A percentile compares a stretch with the other conserved stretches of the same genome.
phyloP scores from a whole-genome alignment of 2,329 filamentous ascomycete species.

The Fusarium xyrophilum region DNA sequence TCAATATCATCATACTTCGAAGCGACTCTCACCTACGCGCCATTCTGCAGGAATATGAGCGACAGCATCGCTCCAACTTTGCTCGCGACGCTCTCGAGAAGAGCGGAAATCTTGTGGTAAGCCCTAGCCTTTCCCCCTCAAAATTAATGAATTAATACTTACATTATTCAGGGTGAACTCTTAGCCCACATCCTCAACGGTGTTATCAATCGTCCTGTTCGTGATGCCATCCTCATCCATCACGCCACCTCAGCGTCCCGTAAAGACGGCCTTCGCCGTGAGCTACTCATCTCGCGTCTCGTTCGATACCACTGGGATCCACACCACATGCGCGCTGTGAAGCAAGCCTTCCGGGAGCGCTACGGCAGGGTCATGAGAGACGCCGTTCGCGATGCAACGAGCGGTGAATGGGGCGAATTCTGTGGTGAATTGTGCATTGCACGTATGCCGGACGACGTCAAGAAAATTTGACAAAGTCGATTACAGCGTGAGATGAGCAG shows the following conservation, averaged over 20 bases:
- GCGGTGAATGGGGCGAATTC: conserved; percentile 78
- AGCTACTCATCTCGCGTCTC: conserved; percentile 85
- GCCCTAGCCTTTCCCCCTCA: conserved; percentile 48
- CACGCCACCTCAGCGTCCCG: conserved; percentile 82
- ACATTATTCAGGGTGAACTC: conserved; percentile 77
- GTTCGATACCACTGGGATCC: conserved; percentile 94
- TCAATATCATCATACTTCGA: conserved; percentile 79
- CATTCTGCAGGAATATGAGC: conserved; percentile 78
- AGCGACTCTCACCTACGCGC: conserved; percentile 84
- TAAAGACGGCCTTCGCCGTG: conserved; percentile 76
- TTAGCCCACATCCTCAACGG: conserved; percentile 96
- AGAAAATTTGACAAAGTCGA: conserved; percentile 55
- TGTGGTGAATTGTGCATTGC: conserved; percentile 73
- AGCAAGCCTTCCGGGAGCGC: conserved; percentile 78
- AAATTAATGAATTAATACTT: background rate
- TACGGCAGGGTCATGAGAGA: conserved; percentile 78
- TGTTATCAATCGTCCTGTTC: conserved; percentile 92
- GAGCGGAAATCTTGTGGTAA: conserved; percentile 89
- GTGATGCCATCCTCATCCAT: conserved; percentile 87
- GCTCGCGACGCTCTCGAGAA: conserved; percentile 85
- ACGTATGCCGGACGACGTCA: conserved; percentile 66
- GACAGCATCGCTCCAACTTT: conserved; percentile 78
- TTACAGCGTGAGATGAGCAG: conserved; percentile 19
- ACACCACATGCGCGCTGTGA: conserved; percentile 78
- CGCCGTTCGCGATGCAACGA: conserved; percentile 78